Evolutionary conservation across 371 early-diverging fungal genomes (phyloP).

Genomic region (Mucor circinelloides): DNA sequence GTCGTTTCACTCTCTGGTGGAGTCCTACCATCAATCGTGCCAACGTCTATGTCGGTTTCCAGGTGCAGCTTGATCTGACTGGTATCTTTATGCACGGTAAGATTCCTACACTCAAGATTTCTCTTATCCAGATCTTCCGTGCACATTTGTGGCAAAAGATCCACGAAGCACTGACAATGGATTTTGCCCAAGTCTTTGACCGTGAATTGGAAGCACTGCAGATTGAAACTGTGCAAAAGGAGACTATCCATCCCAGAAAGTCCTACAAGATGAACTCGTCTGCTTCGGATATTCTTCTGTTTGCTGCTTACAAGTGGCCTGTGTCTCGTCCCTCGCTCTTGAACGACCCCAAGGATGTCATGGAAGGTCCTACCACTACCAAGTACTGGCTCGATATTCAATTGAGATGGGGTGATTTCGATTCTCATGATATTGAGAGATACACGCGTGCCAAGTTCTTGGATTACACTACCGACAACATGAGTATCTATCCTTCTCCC

Average conservation of each 20-base stretch:
- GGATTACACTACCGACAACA: constrained; percentile 97
- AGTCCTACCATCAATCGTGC: constrained; percentile 95
- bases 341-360: constrained; percentile 88
- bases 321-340: constrained; percentile 93
- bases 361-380: constrained; percentile 95
- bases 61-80: constrained; percentile 98
- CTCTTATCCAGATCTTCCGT: constrained; percentile 98
- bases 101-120: constrained; percentile 98
- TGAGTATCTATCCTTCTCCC: constrained; percentile 98
- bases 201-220: constrained; percentile 97
- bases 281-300: constrained; percentile 87
- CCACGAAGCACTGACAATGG: constrained; percentile 95
- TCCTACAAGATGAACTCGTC: constrained; percentile 97
- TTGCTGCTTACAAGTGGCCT: constrained; percentile 97
- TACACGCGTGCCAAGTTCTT: constrained; percentile 98
- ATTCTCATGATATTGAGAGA: constrained; percentile 97
- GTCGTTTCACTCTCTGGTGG: constrained; percentile 99
- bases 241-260: constrained; percentile 98
- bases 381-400: constrained; percentile 99
- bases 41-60: constrained; percentile 99
- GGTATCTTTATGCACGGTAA: constrained; percentile 99
- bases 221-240: constrained; percentile 98
- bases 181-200: constrained; percentile 96
- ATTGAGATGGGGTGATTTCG: constrained; percentile 99
- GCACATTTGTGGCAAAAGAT: constrained; percentile 99